These are phyloP conservation scores for Phialophora verrucosa DNA, from an alignment of 2,329 filamentous ascomycete species.

Conservation along the genomic window DNA sequence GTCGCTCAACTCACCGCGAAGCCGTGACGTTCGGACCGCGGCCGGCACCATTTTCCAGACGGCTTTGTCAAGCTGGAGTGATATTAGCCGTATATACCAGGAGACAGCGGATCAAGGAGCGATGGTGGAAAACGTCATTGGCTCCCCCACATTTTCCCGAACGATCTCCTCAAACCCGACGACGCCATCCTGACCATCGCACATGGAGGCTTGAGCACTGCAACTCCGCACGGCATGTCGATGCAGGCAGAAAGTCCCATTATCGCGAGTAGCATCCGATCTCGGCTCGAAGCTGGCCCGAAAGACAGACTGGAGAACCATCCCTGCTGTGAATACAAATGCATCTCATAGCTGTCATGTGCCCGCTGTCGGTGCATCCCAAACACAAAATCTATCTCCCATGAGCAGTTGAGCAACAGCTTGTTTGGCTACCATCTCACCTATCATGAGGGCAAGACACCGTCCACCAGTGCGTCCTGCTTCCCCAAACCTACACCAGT, in stretches of 20 bases:
- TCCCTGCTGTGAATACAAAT: neutral
- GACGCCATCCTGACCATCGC: neutral
- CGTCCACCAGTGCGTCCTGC: neutral
- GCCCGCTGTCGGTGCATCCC: slow-evolving; percentile 2
- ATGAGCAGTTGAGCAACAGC: slow-evolving; percentile 10
- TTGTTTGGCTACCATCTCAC: neutral
- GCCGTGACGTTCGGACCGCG: slow-evolving; percentile 16
- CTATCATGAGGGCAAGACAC: neutral
- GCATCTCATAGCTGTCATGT: slow-evolving; percentile 1
- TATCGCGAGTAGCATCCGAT: neutral
- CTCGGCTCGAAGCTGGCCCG: neutral
- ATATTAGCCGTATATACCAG: slow-evolving; percentile 22
- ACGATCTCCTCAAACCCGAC: slow-evolving; percentile 6
- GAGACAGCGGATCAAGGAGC: neutral
- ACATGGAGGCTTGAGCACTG: neutral
- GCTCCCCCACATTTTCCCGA: slow-evolving; percentile 12
- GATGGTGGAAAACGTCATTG: slow-evolving; percentile 15
- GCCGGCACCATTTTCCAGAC: slow-evolving; percentile 10
- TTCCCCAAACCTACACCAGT: neutral
- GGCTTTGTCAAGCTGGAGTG: slow-evolving; percentile 12
- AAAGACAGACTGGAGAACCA: neutral
- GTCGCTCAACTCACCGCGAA: slow-evolving; percentile 16
- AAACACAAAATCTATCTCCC: slow-evolving; percentile 16
- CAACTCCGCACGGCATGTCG: slow-evolving; percentile 10
- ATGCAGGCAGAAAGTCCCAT: neutral